Percentiles rank a stretch among this genome's conserved stretches.
Evolutionary conservation across 371 early-diverging fungal genomes (phyloP).

Genomic region (Choanephora cucurbitarum): DNA sequence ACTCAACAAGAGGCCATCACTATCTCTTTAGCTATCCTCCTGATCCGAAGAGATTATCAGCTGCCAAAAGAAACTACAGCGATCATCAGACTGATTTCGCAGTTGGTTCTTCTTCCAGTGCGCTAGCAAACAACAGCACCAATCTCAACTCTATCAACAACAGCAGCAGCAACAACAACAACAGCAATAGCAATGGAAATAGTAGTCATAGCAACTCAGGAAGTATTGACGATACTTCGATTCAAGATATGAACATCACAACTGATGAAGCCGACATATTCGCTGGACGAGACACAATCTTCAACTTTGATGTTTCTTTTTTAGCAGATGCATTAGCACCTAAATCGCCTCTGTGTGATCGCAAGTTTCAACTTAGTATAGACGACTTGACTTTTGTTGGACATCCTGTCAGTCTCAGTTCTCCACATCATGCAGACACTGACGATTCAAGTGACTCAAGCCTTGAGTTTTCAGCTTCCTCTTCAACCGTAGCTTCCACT

Average conservation of each 20-base stretch:
- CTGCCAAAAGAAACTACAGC: slow-evolving; percentile 5
- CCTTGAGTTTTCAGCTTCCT: background rate
- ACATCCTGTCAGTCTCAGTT: slow-evolving; percentile 59
- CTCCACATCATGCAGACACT: slow-evolving; percentile 31
- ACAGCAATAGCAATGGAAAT: slow-evolving; percentile 3
- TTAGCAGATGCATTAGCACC: slow-evolving; percentile 80
- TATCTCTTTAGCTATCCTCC: slow-evolving; percentile 68
- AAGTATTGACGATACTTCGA: background rate
- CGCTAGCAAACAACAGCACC: slow-evolving; percentile 1
- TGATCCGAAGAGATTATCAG: slow-evolving; percentile 41
- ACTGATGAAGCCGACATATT: slow-evolving; percentile 22
- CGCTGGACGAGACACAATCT: slow-evolving; percentile 52
- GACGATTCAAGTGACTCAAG: slow-evolving; percentile 3
- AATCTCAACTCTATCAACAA: no score
- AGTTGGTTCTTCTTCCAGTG: slow-evolving; percentile 14
- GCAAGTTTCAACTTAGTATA: slow-evolving; percentile 77
- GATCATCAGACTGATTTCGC: slow-evolving; percentile 10
- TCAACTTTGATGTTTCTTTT: slow-evolving; percentile 69
- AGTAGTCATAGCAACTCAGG: background rate
- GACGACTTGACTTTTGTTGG: slow-evolving; percentile 81
- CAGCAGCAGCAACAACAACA: slow-evolving; percentile 9
- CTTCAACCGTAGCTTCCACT: background rate
- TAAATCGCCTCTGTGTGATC: slow-evolving; percentile 69
- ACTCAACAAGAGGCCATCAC: slow-evolving; percentile 73
- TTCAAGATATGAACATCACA: background rate